These are phyloP conservation scores for Allantophomopsis lycopodina DNA, from an alignment of 2,329 filamentous ascomycete species.

Conservation along the genomic window DNA sequence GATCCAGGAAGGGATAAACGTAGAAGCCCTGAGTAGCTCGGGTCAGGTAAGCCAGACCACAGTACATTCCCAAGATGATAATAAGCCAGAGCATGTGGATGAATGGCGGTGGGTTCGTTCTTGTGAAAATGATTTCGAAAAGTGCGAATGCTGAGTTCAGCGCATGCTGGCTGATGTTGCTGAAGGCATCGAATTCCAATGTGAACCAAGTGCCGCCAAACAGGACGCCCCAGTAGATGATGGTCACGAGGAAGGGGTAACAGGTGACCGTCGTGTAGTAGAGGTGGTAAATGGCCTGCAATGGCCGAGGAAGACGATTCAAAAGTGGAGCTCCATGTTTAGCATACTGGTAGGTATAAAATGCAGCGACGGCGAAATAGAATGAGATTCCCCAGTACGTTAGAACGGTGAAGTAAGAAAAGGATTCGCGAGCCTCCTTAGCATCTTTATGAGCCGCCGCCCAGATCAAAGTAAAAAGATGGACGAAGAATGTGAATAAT, in stretches of 20 bases:
- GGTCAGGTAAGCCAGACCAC: conserved; percentile 63
- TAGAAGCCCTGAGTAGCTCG: conserved; percentile 58
- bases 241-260: conserved; percentile 55
- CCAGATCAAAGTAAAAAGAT: conserved; percentile 58
- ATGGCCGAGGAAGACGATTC: conserved; percentile 40
- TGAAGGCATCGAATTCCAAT: conserved; percentile 39
- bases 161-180: conserved; percentile 59
- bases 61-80: conserved; percentile 57
- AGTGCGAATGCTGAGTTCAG: conserved; percentile 62
- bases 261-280: conserved; percentile 49
- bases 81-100: conserved; percentile 55
- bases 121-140: conserved; percentile 59
- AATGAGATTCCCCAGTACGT: conserved; percentile 74
- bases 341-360: conserved; percentile 59
- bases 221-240: conserved; percentile 56
- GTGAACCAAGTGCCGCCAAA: conserved; percentile 37
- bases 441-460: conserved; percentile 34
- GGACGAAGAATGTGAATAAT: conserved; percentile 56
- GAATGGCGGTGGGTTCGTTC: conserved; percentile 48
- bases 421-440: conserved; percentile 33
- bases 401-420: conserved; percentile 63
- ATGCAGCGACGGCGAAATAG: conserved; percentile 55
- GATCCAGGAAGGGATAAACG: conserved; percentile 67
- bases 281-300: conserved; percentile 51
- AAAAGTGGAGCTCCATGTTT: conserved; percentile 38